phyloP scores from a whole-genome alignment of 371 early-diverging fungal genomes.

The Funneliformis caledonium region DNA sequence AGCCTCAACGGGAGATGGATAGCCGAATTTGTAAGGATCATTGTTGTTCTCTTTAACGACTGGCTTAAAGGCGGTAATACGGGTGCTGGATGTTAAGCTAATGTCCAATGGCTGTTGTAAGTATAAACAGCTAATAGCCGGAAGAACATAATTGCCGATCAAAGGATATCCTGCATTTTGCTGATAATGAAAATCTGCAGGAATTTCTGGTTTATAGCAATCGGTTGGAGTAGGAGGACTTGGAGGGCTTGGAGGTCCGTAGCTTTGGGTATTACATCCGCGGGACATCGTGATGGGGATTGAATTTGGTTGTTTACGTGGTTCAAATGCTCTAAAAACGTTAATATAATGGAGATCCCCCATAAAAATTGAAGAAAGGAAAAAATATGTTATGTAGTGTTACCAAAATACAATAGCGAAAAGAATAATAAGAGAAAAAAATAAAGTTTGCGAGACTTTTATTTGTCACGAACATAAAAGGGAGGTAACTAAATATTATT shows the following conservation, averaged over 20 bases:
- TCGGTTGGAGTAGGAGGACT: slow-evolving; percentile 28
- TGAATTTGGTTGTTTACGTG: slow-evolving; percentile 19
- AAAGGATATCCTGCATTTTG: not conserved
- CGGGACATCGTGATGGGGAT: not conserved
- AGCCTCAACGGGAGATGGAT: slow-evolving; percentile 27
- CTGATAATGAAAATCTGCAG: not conserved
- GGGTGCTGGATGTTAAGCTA: not conserved
- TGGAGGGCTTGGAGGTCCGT: slow-evolving; percentile 26
- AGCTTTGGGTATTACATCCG: not conserved
- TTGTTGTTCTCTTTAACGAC: slow-evolving; percentile 22
- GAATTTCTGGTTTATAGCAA: not conserved
- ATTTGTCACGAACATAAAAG: not conserved
- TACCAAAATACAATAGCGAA: not conserved
- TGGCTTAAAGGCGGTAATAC: slow-evolving; percentile 3
- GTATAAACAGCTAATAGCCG: slow-evolving; percentile 14
- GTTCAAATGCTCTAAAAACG: slow-evolving; percentile 24
- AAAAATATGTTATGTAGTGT: not conserved
- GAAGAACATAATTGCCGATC: not conserved
- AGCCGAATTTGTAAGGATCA: slow-evolving; percentile 19
- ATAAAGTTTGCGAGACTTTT: not conserved
- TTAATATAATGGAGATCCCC: not conserved
- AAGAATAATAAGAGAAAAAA: not conserved
- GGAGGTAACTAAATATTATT: not conserved
- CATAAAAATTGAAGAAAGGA: not conserved
- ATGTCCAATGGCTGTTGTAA: not conserved